Conservation (phyloP, 352 stramenopile species). For the Globisporangium barbulae region DNA sequence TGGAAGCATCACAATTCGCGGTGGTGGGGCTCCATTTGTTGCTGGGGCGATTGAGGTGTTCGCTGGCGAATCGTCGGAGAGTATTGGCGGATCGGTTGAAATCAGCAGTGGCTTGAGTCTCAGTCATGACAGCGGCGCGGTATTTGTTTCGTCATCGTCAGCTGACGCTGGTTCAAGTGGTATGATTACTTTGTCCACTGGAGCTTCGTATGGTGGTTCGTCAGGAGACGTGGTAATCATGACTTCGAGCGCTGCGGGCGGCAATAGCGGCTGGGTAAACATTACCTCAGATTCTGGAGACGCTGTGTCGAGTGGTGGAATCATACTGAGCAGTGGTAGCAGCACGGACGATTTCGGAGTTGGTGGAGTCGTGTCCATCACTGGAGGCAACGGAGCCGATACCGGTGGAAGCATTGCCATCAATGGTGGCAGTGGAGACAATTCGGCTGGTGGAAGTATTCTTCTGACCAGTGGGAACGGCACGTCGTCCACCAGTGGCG, state of each 20-base stretch:
- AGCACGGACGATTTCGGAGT: conserved; percentile 17
- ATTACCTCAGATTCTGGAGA: conserved; percentile 19
- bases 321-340: conserved; percentile 21
- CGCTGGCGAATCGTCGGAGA: conserved; percentile 19
- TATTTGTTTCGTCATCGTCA: conserved; percentile 14
- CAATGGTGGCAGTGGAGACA: conserved; percentile 19
- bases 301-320: conserved; percentile 19
- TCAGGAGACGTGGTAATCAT: conserved; percentile 21
- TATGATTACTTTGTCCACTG: conserved; percentile 17
- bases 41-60: conserved; percentile 13
- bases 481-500: conserved; percentile 20
- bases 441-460: conserved; percentile 20
- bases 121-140: conserved; percentile 22
- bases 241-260: conserved; percentile 17
- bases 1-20: conserved; percentile 19
- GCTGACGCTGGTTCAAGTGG: conserved; percentile 19
- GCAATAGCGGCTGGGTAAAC: conserved; percentile 24
- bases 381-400: conserved; percentile 23
- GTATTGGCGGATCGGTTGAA: conserved; percentile 18
- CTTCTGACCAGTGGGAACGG: conserved; percentile 24
- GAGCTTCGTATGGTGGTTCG: conserved; percentile 17
- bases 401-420: conserved; percentile 23
- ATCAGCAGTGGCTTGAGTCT: conserved; percentile 21
- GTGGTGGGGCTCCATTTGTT: conserved; percentile 15
- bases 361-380: conserved; percentile 19